These are phyloP conservation scores for Acer negundo DNA, from an alignment of 345 rosid species.

Conservation along the genomic window DNA sequence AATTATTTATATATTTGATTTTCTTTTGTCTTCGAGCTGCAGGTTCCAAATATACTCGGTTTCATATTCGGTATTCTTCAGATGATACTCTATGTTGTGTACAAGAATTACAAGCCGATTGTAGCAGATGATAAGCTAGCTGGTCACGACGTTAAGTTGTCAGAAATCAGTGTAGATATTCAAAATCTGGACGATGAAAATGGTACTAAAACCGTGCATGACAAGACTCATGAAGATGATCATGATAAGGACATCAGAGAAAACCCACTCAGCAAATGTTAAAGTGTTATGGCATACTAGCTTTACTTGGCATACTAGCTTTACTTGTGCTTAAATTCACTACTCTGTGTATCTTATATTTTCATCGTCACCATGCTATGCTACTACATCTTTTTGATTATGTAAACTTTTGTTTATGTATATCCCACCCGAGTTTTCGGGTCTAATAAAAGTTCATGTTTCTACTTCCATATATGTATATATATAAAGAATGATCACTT, in stretches of 20 bases:
- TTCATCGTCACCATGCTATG: background rate
- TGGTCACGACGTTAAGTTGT: background rate
- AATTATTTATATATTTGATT: background rate
- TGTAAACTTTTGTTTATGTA: background rate
- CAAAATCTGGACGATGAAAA: background rate
- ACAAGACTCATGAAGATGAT: background rate
- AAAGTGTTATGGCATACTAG: conserved; percentile 1
- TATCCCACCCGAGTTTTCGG: background rate
- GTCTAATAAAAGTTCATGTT: background rate
- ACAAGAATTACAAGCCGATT: background rate
- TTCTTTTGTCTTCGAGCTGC: background rate
- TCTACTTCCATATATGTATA: background rate
- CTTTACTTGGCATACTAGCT: background rate
- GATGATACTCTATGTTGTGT: conserved; percentile 28
- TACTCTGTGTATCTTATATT: background rate
- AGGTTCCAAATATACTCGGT: conserved; percentile 35
- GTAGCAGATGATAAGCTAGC: background rate
- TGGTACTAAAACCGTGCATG: background rate
- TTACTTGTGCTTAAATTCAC: conserved; percentile 3
- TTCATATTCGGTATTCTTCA: conserved; percentile 33
- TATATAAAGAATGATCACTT: background rate
- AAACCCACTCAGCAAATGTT: conserved; percentile 5
- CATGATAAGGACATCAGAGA: background rate
- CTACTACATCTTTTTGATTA: background rate
- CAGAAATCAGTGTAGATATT: background rate